Conservation (phyloP, 306 rosid species). For the Herpetospermum pedunculosum region DNA sequence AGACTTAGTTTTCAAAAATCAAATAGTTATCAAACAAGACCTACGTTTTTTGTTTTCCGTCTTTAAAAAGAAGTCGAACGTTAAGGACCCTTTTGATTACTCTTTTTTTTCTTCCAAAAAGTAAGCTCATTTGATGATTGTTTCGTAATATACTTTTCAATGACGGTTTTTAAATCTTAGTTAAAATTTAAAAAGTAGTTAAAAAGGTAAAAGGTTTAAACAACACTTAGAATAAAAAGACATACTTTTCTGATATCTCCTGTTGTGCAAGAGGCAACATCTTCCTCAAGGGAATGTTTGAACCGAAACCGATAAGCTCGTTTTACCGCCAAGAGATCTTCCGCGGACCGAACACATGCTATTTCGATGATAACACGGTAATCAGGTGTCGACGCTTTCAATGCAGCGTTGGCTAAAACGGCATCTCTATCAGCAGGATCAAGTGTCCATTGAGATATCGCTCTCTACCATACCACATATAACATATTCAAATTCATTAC, state of each 20-base stretch:
- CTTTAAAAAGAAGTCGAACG: neutral
- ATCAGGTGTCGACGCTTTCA: slow-evolving; percentile 18
- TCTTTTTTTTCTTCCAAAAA: neutral
- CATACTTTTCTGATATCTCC: slow-evolving; percentile 35
- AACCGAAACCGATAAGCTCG: slow-evolving; percentile 25
- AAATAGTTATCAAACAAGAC: too few species aligned
- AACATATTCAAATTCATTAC: neutral
- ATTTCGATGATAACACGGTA: slow-evolving; percentile 30
- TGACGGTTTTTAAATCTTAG: too few species aligned
- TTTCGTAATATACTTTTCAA: neutral
- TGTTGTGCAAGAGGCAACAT: slow-evolving; percentile 27
- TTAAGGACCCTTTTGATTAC: neutral
- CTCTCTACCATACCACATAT: slow-evolving; percentile 23
- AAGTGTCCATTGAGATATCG: slow-evolving; percentile 34
- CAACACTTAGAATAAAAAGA: neutral
- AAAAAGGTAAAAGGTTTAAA: neutral
- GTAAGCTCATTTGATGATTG: neutral
- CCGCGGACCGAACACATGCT: slow-evolving; percentile 28
- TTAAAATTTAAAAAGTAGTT: too few species aligned
- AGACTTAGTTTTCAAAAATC: too few species aligned
- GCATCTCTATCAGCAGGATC: slow-evolving; percentile 50
- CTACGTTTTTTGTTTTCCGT: neutral
- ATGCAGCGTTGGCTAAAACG: slow-evolving; percentile 17
- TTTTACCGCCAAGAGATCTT: slow-evolving; percentile 33
- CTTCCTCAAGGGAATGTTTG: slow-evolving; percentile 46